Base-by-base conservation (phyloP, 2,329 filamentous ascomycete genomes). In the Penicillium sp. region DNA sequence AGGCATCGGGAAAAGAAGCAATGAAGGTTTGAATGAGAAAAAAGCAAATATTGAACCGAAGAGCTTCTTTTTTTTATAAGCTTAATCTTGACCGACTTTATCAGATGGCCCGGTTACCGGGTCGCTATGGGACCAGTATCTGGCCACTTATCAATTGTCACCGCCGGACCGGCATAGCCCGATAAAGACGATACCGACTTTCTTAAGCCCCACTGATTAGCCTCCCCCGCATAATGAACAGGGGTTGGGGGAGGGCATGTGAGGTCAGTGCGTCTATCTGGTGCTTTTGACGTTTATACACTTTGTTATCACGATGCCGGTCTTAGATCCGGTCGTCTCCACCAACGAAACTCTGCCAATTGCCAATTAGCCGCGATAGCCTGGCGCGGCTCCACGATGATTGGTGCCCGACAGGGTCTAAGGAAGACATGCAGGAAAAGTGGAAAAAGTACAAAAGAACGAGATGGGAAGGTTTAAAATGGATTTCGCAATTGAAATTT, bases 381-480 rank as follows among this genome's bases (percentile, higher is more conserved):
- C 44, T 49, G 33, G 21, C 33, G 21, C 13, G 43, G 39, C 13
- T 24, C 39, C 29, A 49, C 49, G 26, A 21, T 55, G 42, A 60
- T 60, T 60, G 58, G 58, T 49, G 55, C 55, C 33, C 47, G 43
- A 52, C 35, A 29, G n/a, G 42, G 45, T 49, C 49, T 19, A 37
- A 50, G 22, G 44, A 33, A 19, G 42, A 55, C 29, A 55, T 48
- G 54, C 33, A 49, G 48, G 48, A 52, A 49, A 43, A 39, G 49
- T 55, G 42, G 37, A 52, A 49, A 43, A 50, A 39, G 13, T 50
- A 27, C 33, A 27, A 45, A 52, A 39, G 46, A 46, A 16, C 21
- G 13, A 37, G 22, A 46, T 24, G 29, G 5, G 24, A 26, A 43
- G 13, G 3, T 31, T 35, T 47, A 4, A 27, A 16, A n/a, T 37